Evolutionary conservation across 768 basidiomycete species (phyloP), one percentile per base, ranked within the genome.

Genomic region (Tremella yokohamensis): DNA sequence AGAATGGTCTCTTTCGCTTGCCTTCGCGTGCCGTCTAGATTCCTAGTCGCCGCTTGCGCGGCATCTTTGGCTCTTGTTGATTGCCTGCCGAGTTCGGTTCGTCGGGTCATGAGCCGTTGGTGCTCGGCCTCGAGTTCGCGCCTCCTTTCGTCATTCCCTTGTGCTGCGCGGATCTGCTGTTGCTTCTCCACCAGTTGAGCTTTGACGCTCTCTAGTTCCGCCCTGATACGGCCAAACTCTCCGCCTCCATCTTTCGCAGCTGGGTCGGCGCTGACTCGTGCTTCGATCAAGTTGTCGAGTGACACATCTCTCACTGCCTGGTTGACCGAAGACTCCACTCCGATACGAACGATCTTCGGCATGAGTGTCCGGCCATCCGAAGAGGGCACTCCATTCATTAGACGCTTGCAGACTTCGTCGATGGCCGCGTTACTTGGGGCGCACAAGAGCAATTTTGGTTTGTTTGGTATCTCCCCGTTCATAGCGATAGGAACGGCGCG

Each of bases 391-490:
- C 87, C 85, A 52, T 88, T 85, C 72, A 87, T 89, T 49, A 99
- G 78, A 40, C 96, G 87, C 66, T 84, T 82, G 7, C 90, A 89
- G 16, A 99, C 86, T 79, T 99, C 96, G 70, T 99, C 93, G 40
- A 99, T 93, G 22, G 96, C 96, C 16, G 96, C 96, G 76, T 99
- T 99, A 78, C 90, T 93, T 1, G 96, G 96, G 0, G 96, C 96
- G 70, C 96, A 99, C 38, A 99, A 81, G 16, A 99, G 82, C 42
- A 98, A 80, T 72, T 87, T 88, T 59, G 87, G 84, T 13, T 82
- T 79, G 0, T 82, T 78, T n/a, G 77, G 65, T 65, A 75, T 81
- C 61, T 82, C 81, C 26, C 74, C 72, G n/a, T 38, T 34, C 11
- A 83, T 77, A 50, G 85, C 81, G 22, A 82, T 77, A 1, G 83